Percentiles rank a stretch among this genome's conserved stretches.
Conservation (phyloP, 768 basidiomycete genomes). For the Fomitopsis pulvina region DNA sequence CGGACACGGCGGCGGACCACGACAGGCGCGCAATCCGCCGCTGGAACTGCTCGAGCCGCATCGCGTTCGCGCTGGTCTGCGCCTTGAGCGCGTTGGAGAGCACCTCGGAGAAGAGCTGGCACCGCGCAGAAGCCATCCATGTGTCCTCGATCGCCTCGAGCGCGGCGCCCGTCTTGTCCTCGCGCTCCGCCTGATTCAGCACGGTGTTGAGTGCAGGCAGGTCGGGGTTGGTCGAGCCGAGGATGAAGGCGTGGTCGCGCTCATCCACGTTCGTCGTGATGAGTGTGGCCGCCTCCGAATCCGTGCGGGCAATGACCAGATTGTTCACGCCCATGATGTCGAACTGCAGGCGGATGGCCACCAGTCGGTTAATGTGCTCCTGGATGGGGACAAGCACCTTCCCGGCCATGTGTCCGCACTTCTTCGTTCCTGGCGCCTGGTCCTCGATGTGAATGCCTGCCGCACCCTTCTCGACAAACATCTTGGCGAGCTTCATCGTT, state of each 20-base stretch:
- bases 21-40: slow-evolving; percentile 61
- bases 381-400: slow-evolving; percentile 96
- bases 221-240: slow-evolving; percentile 78
- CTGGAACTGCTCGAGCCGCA: slow-evolving; percentile 54
- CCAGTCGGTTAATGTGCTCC: slow-evolving; percentile 97
- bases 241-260: slow-evolving; percentile 96
- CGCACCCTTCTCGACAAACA: slow-evolving; percentile 98
- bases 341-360: slow-evolving; percentile 94
- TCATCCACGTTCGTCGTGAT: slow-evolving; percentile 95
- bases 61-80: slow-evolving; percentile 42
- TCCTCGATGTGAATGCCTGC: slow-evolving; percentile 98
- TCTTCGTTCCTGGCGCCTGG: slow-evolving; percentile 96
- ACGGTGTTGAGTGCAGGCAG: slow-evolving; percentile 65
- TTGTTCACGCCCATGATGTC: slow-evolving; percentile 99
- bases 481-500: slow-evolving; percentile 96
- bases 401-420: slow-evolving; percentile 91
- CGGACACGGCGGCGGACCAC: slow-evolving; percentile 57
- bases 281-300: slow-evolving; percentile 96
- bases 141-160: slow-evolving; percentile 86
- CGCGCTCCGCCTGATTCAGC: slow-evolving; percentile 80
- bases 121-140: slow-evolving; percentile 74
- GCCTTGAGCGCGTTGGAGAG: slow-evolving; percentile 62
- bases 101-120: slow-evolving; percentile 71
- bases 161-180: slow-evolving; percentile 71
- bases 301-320: slow-evolving; percentile 88